Percentiles rank a stretch among this genome's conserved stretches.
phyloP scores from a whole-genome alignment of 2,329 filamentous ascomycete genomes.

The Paecilomyces formosus region DNA sequence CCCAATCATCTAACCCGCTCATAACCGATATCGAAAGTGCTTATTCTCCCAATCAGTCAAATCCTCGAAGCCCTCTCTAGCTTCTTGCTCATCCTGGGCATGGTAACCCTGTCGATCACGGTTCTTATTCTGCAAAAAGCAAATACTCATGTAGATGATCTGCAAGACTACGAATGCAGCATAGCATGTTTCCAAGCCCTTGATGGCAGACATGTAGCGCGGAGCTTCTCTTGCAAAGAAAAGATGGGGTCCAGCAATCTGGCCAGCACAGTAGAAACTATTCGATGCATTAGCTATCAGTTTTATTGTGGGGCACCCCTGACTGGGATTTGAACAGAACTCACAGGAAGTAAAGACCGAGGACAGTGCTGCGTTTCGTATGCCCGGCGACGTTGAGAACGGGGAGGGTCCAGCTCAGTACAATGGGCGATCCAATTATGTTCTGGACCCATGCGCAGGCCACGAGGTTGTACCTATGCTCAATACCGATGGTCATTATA shows the following conservation, averaged over 20 bases:
- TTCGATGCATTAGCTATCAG: background rate
- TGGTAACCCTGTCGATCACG: background rate
- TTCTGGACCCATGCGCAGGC: slow-evolving; percentile 44
- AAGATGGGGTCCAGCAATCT: slow-evolving; percentile 42
- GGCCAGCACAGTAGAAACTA: slow-evolving; percentile 40
- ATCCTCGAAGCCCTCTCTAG: slow-evolving; percentile 4
- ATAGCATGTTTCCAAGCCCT: slow-evolving; percentile 37
- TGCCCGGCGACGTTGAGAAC: slow-evolving; percentile 40
- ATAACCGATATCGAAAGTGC: slow-evolving; percentile 4
- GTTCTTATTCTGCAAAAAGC: slow-evolving; percentile 14
- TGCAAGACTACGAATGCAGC: slow-evolving; percentile 33
- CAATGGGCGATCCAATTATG: slow-evolving; percentile 38
- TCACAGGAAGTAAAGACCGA: slow-evolving; percentile 36
- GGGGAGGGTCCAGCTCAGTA: slow-evolving; percentile 43
- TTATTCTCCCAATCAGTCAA: slow-evolving; percentile 5
- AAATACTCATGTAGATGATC: slow-evolving; percentile 16
- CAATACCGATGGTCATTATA: slow-evolving; percentile 40
- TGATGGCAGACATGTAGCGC: slow-evolving; percentile 39
- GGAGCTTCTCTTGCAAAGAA: slow-evolving; percentile 39
- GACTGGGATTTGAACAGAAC: background rate
- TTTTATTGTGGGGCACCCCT: background rate
- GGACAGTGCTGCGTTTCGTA: slow-evolving; percentile 43
- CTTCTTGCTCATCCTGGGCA: background rate
- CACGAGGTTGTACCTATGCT: slow-evolving; percentile 39
- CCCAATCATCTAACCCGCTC: background rate